Evolutionary conservation across 192 early-diverging fungal genomes (phyloP).

Genomic region (Coemansia pectinata): DNA sequence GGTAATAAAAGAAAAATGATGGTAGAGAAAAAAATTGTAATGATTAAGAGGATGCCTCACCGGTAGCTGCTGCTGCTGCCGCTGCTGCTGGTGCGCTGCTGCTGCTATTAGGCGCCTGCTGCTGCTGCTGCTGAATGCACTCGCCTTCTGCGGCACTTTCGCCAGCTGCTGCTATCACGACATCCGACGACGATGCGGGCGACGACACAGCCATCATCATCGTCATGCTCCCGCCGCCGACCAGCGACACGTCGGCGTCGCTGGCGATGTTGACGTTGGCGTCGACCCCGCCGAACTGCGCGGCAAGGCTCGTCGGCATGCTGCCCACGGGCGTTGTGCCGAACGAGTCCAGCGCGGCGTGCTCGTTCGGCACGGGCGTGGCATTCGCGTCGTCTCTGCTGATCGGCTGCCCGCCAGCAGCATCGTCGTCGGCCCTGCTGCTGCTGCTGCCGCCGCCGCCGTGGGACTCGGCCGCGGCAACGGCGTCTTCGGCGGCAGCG

Average conservation of each 20-base stretch:
- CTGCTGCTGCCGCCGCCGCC: background rate
- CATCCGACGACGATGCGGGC: conserved; percentile 14
- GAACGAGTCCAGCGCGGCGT: conserved; percentile 47
- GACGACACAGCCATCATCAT: conserved; percentile 29
- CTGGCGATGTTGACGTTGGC: background rate
- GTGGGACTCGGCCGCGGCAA: conserved; percentile 26
- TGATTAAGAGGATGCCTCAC: background rate
- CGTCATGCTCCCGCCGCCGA: background rate
- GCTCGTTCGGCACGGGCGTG: conserved; percentile 48
- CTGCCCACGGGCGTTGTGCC: conserved; percentile 51
- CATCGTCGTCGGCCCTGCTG: background rate
- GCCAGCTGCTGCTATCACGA: background rate
- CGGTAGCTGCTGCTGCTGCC: conserved; percentile 4
- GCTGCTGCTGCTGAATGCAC: conserved; percentile 8
- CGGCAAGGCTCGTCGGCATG: conserved; percentile 34
- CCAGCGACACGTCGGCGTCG: conserved; percentile 42
- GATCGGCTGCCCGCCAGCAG: background rate
- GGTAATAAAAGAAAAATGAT: background rate
- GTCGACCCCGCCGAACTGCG: background rate
- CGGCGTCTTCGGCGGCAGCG: conserved; percentile 36
- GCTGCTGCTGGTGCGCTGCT: too few species aligned
- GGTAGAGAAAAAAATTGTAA: background rate
- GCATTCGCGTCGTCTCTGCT: conserved; percentile 43
- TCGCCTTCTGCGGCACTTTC: conserved; percentile 6
- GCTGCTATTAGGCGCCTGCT: conserved; percentile 9